These are phyloP conservation scores for Umbilicus rupestris DNA, from an alignment of 164 flowering plant species.

Conservation along the genomic window DNA sequence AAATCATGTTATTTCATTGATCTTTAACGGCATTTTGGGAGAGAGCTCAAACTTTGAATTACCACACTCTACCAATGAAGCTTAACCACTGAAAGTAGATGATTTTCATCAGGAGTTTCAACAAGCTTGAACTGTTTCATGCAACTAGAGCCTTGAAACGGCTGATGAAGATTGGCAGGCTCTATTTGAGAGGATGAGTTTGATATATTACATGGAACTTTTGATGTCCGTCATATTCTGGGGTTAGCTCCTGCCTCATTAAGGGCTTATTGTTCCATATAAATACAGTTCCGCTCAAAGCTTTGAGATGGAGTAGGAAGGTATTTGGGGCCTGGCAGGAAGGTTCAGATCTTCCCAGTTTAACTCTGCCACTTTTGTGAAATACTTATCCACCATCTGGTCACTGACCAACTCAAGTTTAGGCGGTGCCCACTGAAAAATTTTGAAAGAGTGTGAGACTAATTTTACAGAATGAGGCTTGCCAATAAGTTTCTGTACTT, in stretches of 20 bases:
- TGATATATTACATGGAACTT: too few species aligned
- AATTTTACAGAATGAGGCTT: neutral
- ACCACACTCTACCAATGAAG: too few species aligned
- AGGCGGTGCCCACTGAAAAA: constrained; percentile 93
- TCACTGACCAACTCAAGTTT: constrained; percentile 53
- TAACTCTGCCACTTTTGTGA: constrained; percentile 51
- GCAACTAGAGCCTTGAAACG: too few species aligned
- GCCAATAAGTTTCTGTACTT: neutral
- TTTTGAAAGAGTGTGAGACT: neutral
- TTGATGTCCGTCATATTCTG: too few species aligned
- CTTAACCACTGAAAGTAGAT: too few species aligned
- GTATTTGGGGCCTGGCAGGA: constrained; percentile 40
- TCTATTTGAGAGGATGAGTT: too few species aligned
- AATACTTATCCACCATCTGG: constrained; percentile 55
- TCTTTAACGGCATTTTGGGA: neutral
- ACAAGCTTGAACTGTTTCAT: too few species aligned
- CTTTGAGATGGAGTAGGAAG: constrained; percentile 43
- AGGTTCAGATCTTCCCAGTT: constrained; percentile 72
- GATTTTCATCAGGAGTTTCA: too few species aligned
- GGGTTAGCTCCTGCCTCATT: too few species aligned
- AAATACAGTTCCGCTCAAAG: constrained; percentile 25
- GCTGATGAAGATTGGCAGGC: too few species aligned
- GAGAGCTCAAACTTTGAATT: too few species aligned
- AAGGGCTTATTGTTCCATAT: too few species aligned
- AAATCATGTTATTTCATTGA: neutral